These are phyloP conservation scores for Blastocystis sp. DNA, from an alignment of 352 stramenopile species.

Conservation along the genomic window DNA sequence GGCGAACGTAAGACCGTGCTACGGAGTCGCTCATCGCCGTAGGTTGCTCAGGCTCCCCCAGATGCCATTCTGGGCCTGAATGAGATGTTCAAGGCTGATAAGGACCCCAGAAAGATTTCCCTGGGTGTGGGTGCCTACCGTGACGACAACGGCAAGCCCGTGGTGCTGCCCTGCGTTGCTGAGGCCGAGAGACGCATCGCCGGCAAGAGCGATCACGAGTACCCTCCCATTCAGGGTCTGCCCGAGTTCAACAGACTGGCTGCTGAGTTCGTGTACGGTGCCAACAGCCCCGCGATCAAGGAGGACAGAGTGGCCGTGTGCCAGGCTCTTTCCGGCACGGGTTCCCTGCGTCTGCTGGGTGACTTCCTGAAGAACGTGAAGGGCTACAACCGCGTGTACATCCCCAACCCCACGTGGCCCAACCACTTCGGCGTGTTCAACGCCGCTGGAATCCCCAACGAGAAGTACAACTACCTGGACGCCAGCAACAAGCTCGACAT, in stretches of 20 bases:
- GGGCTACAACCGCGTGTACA: conserved; percentile 81
- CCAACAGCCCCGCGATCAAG: conserved; percentile 84
- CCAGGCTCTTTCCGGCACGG: conserved; percentile 94
- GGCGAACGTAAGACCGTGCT: conserved; percentile 19
- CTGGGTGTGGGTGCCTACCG: conserved; percentile 97
- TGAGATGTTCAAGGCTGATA: conserved; percentile 79
- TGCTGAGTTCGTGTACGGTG: conserved; percentile 89
- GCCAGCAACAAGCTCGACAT: conserved; percentile 83
- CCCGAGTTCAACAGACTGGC: conserved; percentile 90
- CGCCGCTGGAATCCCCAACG: conserved; percentile 79
- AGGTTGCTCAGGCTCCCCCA: conserved; percentile 70
- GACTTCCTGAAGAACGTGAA: conserved; percentile 88
- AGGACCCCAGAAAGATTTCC: conserved; percentile 88
- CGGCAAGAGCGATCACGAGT: conserved; percentile 92
- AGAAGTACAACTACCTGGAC: conserved; percentile 85
- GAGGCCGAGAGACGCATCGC: conserved; percentile 91
- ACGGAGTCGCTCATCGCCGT: conserved; percentile 45
- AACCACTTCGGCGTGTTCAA: conserved; percentile 93
- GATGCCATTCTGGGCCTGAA: conserved; percentile 73
- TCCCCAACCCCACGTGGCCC: conserved; percentile 97
- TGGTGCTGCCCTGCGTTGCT: conserved; percentile 77
- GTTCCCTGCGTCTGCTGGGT: conserved; percentile 88
- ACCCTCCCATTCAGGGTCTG: conserved; percentile 88
- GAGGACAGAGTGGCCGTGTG: conserved; percentile 84
- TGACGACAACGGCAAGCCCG: conserved; percentile 82